These are phyloP conservation scores for Dothistroma pini DNA, from an alignment of 2,329 filamentous ascomycete species.

Conservation along the genomic window DNA sequence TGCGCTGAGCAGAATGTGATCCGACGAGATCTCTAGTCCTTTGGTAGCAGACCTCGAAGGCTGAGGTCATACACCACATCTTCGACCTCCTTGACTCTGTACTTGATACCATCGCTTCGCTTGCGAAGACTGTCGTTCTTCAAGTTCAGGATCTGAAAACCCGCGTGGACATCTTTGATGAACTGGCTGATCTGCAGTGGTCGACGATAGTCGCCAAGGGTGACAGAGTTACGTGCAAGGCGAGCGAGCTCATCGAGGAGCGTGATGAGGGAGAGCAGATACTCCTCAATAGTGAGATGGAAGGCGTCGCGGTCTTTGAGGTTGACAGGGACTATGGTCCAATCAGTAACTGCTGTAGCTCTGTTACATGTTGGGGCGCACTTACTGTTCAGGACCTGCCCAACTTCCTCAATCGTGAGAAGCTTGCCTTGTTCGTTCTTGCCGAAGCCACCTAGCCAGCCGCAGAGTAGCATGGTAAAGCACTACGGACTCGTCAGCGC, in stretches of 20 bases:
- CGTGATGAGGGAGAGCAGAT: slow-evolving; percentile 80
- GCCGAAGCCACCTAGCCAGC: slow-evolving; percentile 74
- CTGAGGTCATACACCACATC: slow-evolving; percentile 96
- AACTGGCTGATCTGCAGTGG: slow-evolving; percentile 87
- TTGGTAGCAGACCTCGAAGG: slow-evolving; percentile 64
- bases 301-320: slow-evolving; percentile 86
- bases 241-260: slow-evolving; percentile 88
- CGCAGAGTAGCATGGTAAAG: slow-evolving; percentile 58
- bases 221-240: slow-evolving; percentile 91
- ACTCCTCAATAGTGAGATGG: slow-evolving; percentile 96
- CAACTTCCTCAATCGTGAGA: slow-evolving; percentile 83
- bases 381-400: slow-evolving; percentile 68
- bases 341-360: slow-evolving; percentile 4
- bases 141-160: slow-evolving; percentile 94
- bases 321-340: slow-evolving; percentile 72
- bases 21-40: slow-evolving; percentile 15
- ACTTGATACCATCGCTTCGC: slow-evolving; percentile 90
- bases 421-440: slow-evolving; percentile 56
- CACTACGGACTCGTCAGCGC: slow-evolving; percentile 39
- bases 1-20: background rate
- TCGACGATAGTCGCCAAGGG: slow-evolving; percentile 79
- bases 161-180: slow-evolving; percentile 91
- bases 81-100: slow-evolving; percentile 95
- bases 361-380: slow-evolving; percentile 3
- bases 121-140: slow-evolving; percentile 92